Conservation (phyloP, 2,329 filamentous ascomycete genomes). For the Diaporthe capsici region DNA sequence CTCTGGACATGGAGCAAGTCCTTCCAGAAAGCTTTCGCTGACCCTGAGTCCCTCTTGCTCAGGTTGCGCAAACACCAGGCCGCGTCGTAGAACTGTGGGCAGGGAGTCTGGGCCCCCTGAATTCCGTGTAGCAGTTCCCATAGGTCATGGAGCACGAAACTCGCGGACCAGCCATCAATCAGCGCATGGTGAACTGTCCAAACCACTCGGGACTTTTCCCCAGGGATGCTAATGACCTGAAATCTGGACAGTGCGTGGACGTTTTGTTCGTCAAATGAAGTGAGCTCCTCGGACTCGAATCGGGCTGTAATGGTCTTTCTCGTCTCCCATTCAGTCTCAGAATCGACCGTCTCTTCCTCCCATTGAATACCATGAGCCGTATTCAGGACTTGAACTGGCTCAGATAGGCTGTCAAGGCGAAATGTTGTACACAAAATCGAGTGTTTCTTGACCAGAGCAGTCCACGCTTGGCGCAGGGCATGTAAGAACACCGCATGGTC, state of each 20-base stretch:
- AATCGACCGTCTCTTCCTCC: neutral
- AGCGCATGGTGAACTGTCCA: slow-evolving; percentile 14
- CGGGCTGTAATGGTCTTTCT: neutral
- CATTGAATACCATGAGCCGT: neutral
- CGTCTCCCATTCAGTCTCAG: neutral
- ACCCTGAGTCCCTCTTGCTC: neutral
- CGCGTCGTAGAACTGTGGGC: neutral
- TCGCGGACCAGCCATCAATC: slow-evolving; percentile 18
- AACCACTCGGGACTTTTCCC: neutral
- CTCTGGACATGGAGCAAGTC: slow-evolving; percentile 5
- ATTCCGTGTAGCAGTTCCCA: neutral
- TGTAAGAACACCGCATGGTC: neutral
- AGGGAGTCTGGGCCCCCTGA: neutral
- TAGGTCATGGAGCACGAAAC: neutral
- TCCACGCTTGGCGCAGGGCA: neutral
- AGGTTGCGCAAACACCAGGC: neutral
- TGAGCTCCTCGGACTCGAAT: neutral
- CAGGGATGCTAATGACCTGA: neutral
- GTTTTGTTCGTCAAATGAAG: neutral
- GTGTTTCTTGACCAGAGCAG: neutral
- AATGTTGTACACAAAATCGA: neutral
- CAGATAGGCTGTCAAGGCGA: neutral
- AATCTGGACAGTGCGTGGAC: neutral
- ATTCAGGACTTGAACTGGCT: neutral
- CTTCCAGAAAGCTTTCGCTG: neutral